Evolutionary conservation across 805 yeast genomes (phyloP), one percentile per base, ranked within the genome.

Genomic region (Yarrowia sp.): DNA sequence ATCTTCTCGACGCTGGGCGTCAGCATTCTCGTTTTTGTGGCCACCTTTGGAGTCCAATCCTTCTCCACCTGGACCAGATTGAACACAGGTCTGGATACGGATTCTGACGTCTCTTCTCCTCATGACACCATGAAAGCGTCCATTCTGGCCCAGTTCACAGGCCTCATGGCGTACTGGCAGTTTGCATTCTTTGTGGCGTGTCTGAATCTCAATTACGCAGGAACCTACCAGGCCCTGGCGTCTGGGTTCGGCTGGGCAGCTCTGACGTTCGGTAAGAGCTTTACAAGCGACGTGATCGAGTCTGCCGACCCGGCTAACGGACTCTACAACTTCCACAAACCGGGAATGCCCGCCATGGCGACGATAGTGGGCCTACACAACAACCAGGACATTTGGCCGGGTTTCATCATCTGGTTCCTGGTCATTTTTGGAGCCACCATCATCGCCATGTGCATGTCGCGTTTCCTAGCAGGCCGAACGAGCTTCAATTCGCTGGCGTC

Each of bases 131-230:
- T 36, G 40, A 38, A 36, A 17, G 43, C 55, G 9, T 61, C 55
- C n/a, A 81, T 83, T 13, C 79, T 81, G 9, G 76, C 78, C 4
- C 84, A 85, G 43, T 80, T 84, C 50, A 40, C 50, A 6, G 49
- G 39, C 19, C 40, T 58, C 17, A 70, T 87, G 1, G 75, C 80
- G 19, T 87, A 86, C 74, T 73, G 86, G 40, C 92, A 88, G 73
- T 87, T 83, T 76, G 83, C 86, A 0, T 81, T 86, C 50, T 85
- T 87, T 73, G 79, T 84, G 71, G 88, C 85, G 4, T 70, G 70
- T 17, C 76, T 88, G 36, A 81, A 82, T 70, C 73, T 88, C 19
- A 76, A 79, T 33, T 88, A 84, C 71, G 92, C 92, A 0, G 90
- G 89, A 0, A 86, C 84, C 72, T 85, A 82, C 69, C 88, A 83